Conservation (phyloP, 768 basidiomycete genomes). For the Boletus reticuloceps region DNA sequence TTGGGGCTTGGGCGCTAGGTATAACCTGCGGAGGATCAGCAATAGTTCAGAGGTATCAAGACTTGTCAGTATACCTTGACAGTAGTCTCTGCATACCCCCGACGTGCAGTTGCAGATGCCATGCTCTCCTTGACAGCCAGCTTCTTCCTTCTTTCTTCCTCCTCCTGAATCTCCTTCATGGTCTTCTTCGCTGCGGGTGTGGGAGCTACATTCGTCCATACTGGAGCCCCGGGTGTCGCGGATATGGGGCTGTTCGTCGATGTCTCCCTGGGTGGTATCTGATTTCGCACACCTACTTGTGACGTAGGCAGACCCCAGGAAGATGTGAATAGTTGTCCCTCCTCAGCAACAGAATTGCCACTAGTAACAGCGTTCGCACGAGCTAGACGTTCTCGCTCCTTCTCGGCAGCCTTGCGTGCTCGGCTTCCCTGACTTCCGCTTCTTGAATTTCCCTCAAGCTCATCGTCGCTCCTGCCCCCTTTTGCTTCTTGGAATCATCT, state of each 20-base stretch:
- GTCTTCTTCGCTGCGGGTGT: conserved; percentile 71
- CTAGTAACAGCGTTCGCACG: conserved; percentile 41
- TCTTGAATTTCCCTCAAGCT: conserved; percentile 96
- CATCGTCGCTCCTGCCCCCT: conserved; percentile 42
- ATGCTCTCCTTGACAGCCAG: conserved; percentile 56
- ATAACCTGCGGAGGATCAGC: conserved; percentile 29
- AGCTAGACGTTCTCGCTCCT: conserved; percentile 62
- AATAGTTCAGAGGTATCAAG: not conserved
- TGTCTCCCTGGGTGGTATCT: conserved; percentile 42
- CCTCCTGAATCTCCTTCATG: conserved; percentile 99
- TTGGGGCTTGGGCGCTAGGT: conserved; percentile 34
- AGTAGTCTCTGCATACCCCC: conserved; percentile 78
- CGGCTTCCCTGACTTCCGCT: conserved; percentile 78
- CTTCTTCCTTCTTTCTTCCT: conserved; percentile 88
- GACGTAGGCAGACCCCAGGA: conserved; percentile 89
- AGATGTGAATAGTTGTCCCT: conserved; percentile 58
- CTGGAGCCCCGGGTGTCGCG: conserved; percentile 40
- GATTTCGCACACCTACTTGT: conserved; percentile 59
- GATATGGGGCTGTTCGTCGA: conserved; percentile 25
- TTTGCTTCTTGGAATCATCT: conserved; percentile 62
- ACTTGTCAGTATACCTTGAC: conserved; percentile 52
- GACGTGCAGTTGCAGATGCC: conserved; percentile 54
- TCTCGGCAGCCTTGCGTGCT: conserved; percentile 73
- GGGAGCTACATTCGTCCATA: conserved; percentile 72
- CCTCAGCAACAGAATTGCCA: conserved; percentile 44